These are phyloP conservation scores for Chrysanthemum lavandulifolium DNA, from an alignment of 129 eudicot genomes.

Conservation along the genomic window DNA sequence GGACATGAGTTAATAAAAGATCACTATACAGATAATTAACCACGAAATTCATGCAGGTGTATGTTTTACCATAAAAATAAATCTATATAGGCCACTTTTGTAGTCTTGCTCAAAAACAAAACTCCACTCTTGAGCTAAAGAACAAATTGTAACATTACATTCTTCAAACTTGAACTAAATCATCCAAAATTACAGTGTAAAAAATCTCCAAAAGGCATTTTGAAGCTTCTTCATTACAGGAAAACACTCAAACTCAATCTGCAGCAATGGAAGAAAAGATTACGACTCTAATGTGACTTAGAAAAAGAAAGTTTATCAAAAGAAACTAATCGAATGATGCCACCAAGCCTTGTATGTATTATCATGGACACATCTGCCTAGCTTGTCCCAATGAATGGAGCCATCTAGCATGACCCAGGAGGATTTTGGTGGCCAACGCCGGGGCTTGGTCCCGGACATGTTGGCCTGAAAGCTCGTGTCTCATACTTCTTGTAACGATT, in stretches of 20 bases:
- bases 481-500: slow-evolving; percentile 42
- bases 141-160: too few relatives aligned
- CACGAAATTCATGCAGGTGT: too few relatives aligned
- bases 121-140: too few relatives aligned
- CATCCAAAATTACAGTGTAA: not conserved
- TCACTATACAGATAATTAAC: too few relatives aligned
- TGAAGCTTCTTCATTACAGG: slow-evolving; percentile 11
- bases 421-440: slow-evolving; percentile 48
- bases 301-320: not conserved
- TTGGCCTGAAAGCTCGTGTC: slow-evolving; percentile 45
- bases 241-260: slow-evolving; percentile 5
- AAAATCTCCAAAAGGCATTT: slow-evolving; percentile 8
- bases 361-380: not conserved
- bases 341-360: not conserved
- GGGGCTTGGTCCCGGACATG: slow-evolving; percentile 54
- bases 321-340: not conserved
- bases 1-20: too few relatives aligned
- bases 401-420: slow-evolving; percentile 34
- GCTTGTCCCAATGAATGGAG: not conserved
- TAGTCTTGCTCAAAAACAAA: too few relatives aligned
- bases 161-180: too few relatives aligned
- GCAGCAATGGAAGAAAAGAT: not conserved
- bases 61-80: too few relatives aligned
- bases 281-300: not conserved
- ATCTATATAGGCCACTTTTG: too few relatives aligned